These are phyloP conservation scores for Phytophthora cactorum DNA, from an alignment of 352 stramenopile genomes.

Conservation along the genomic window DNA sequence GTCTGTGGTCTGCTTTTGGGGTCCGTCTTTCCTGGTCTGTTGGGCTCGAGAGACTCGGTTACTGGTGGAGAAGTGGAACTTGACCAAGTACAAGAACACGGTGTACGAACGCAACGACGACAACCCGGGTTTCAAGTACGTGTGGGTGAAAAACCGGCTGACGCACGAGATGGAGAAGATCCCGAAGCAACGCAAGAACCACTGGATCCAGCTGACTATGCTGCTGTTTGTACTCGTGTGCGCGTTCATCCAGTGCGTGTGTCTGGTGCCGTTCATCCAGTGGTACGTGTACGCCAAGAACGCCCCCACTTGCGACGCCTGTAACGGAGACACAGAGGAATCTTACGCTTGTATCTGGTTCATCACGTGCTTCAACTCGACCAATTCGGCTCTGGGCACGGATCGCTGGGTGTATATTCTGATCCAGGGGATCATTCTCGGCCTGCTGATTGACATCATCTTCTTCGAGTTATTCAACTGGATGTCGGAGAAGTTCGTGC, in stretches of 20 bases:
- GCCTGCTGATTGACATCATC: slow-evolving; percentile 89
- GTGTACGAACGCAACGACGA: slow-evolving; percentile 90
- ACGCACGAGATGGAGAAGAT: slow-evolving; percentile 92
- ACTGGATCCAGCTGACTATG: slow-evolving; percentile 89
- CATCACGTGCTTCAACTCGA: slow-evolving; percentile 82
- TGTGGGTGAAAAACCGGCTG: slow-evolving; percentile 87
- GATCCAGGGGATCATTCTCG: slow-evolving; percentile 81
- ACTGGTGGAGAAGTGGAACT: slow-evolving; percentile 89
- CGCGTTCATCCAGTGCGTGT: slow-evolving; percentile 81
- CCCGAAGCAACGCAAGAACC: slow-evolving; percentile 82
- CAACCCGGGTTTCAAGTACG: slow-evolving; percentile 87
- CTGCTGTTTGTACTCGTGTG: slow-evolving; percentile 82
- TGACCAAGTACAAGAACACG: slow-evolving; percentile 90
- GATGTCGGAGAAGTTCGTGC: slow-evolving; percentile 88
- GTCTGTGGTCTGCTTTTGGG: slow-evolving; percentile 83
- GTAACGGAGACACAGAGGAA: slow-evolving; percentile 46
- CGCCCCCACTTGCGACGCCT: slow-evolving; percentile 70
- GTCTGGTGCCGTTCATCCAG: slow-evolving; percentile 87
- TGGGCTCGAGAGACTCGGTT: slow-evolving; percentile 90
- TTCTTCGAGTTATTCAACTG: slow-evolving; percentile 91
- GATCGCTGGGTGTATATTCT: slow-evolving; percentile 92
- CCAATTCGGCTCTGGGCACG: slow-evolving; percentile 73
- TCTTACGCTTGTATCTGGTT: slow-evolving; percentile 83
- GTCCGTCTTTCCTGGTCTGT: slow-evolving; percentile 80
- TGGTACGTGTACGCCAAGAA: slow-evolving; percentile 92